Conservation (phyloP, 2,329 filamentous ascomycete genomes). For the Pseudovirgaria hyperparasitica region DNA sequence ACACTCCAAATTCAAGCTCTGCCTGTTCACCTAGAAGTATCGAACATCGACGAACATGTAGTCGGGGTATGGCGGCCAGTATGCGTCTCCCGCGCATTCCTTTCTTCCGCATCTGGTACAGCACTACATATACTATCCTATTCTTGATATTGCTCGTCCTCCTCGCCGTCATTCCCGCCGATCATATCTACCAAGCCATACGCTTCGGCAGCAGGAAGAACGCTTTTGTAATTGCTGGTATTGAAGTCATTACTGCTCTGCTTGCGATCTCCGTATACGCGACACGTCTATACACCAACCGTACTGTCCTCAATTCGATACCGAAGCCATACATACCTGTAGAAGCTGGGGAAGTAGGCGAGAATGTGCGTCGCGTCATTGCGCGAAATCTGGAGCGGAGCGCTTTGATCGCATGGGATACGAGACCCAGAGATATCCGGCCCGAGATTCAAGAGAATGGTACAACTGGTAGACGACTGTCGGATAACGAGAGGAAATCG, state of each 20-base stretch:
- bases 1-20: too few species aligned
- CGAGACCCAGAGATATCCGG: conserved; percentile 50
- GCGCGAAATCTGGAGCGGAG: conserved; percentile 60
- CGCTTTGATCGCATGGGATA: conserved; percentile 68
- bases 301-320: conserved; percentile 65
- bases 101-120: conserved; percentile 71
- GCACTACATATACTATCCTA: conserved; percentile 62
- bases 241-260: conserved; percentile 60
- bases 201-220: conserved; percentile 57
- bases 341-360: conserved; percentile 70
- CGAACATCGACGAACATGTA: too few species aligned
- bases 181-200: conserved; percentile 65
- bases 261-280: conserved; percentile 67
- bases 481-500: conserved; percentile 17
- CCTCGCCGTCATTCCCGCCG: conserved; percentile 66
- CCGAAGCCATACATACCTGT: conserved; percentile 79
- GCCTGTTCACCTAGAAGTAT: too few species aligned
- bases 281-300: conserved; percentile 75
- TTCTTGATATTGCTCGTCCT: conserved; percentile 61
- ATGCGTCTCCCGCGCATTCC: conserved; percentile 35
- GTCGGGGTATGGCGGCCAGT: too few species aligned
- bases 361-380: conserved; percentile 64
- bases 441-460: conserved; percentile 24
- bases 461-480: conserved; percentile 9
- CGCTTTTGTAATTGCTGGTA: conserved; percentile 66